Evolutionary conservation across 352 stramenopile genomes (phyloP), one percentile per base, ranked within the genome.

Genomic region (Pythium folliculosum): DNA sequence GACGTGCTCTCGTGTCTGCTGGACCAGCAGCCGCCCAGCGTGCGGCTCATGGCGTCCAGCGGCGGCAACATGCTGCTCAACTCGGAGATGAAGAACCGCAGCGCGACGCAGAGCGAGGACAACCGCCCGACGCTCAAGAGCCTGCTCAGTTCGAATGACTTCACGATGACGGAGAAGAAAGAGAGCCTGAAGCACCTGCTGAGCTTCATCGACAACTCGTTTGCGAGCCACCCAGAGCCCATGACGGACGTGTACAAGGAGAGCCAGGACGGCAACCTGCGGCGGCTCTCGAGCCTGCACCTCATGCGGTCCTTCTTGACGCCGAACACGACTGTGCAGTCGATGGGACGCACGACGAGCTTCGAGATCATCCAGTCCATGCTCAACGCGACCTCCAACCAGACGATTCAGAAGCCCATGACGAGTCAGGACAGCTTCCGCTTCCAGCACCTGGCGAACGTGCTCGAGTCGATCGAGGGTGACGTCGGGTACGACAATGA

Each of bases 321-420:
- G 8, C 73, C 78, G 1, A 77, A 70, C 55, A 56, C 55, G 22
- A 70, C 58, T 17, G 52, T 43, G 21, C 69, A 72, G 47, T 63
- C 68, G 3, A 88, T 93, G 85, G 84, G 84, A 1, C 83, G 86
- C 37, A 95, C 86, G 0, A 95, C 86, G 38, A 95, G 86, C 63
- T 95, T 95, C 40, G 86, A 95, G 67, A 91, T 95, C 59, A 92
- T 95, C 53, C 86, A 95, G 70, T 85, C 84, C 27, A 95, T 95
- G 79, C 79, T 95, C 30, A 95, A 92, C 56, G 84, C 86, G 17
- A 93, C 81, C 22, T 91, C 83, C 38, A 95, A 95, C 67, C 78
- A 90, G 54, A 84, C 80, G 19, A 92, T 95, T 60, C 86, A 95
- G 56, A 92, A 92, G 61, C 86, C 86, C 49, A 95, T 95, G 86